Percentiles rank a stretch among this genome's conserved stretches.
These are phyloP conservation scores for Microbotryomycetes sp. DNA, from an alignment of 1,284 basidiomycete genomes.

Conservation along the genomic window DNA sequence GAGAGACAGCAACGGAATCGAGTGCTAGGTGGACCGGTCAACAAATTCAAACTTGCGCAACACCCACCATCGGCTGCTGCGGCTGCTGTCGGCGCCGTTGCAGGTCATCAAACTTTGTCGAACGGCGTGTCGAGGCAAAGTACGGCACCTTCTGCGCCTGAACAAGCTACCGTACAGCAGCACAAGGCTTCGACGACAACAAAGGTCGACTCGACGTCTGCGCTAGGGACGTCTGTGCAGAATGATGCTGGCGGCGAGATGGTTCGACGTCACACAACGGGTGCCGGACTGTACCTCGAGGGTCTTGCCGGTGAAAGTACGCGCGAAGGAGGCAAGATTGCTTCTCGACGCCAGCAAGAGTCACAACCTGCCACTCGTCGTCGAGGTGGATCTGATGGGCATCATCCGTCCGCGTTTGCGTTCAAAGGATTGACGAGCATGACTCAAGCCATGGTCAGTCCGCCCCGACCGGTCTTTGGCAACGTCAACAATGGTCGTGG, in stretches of 20 bases:
- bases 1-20: slow-evolving; percentile 49
- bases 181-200: neutral
- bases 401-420: neutral
- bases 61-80: slow-evolving; percentile 12
- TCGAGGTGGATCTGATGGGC: neutral
- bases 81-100: slow-evolving; percentile 4
- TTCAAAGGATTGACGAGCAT: neutral
- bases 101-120: neutral
- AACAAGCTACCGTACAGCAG: neutral
- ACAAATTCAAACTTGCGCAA: slow-evolving; percentile 10
- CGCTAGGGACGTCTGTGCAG: neutral
- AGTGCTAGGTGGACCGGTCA: slow-evolving; percentile 14
- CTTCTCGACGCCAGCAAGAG: neutral
- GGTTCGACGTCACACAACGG: slow-evolving; percentile 21
- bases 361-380: neutral
- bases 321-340: neutral
- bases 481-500: neutral
- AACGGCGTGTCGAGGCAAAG: neutral
- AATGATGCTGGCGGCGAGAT: neutral
- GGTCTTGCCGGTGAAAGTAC: neutral
- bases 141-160: neutral
- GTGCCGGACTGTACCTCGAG: slow-evolving; percentile 22
- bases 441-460: neutral
- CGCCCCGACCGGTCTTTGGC: too few relatives aligned
- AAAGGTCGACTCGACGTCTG: neutral